Conservation (phyloP, 805 yeast genomes). For the Yarrowia sp. region DNA sequence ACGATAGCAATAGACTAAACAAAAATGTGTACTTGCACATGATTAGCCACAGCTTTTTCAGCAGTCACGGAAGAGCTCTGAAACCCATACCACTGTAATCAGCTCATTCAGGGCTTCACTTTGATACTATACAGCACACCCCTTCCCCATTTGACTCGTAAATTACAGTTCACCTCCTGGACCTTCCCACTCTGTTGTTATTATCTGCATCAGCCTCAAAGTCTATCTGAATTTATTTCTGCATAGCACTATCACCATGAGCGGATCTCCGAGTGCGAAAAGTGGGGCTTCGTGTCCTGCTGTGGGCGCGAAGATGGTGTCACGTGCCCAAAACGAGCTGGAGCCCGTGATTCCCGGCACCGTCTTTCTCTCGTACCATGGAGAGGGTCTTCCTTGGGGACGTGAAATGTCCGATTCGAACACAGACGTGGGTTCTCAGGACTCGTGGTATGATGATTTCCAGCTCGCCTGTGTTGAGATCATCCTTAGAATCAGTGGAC, state of each 20-base stretch:
- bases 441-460: neutral
- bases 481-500: neutral
- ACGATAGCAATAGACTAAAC: too few relatives aligned
- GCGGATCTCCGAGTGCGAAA: too few relatives aligned
- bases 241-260: too few relatives aligned
- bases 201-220: too few relatives aligned
- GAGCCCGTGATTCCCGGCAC: constrained; percentile 12
- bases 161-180: too few relatives aligned
- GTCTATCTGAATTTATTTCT: too few relatives aligned
- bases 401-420: neutral
- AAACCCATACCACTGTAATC: neutral
- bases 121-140: too few relatives aligned
- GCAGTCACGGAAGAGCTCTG: too few relatives aligned
- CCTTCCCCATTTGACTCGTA: too few relatives aligned
- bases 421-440: neutral
- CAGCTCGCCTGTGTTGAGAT: neutral
- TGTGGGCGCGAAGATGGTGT: neutral
- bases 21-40: too few relatives aligned
- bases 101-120: neutral
- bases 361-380: constrained; percentile 20
- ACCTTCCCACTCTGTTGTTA: too few relatives aligned
- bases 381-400: constrained; percentile 5
- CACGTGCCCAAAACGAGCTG: neutral
- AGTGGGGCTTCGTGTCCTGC: neutral
- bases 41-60: too few relatives aligned